Evolutionary conservation across 352 stramenopile species (phyloP).

Genomic region (Plasmopara muralis): DNA sequence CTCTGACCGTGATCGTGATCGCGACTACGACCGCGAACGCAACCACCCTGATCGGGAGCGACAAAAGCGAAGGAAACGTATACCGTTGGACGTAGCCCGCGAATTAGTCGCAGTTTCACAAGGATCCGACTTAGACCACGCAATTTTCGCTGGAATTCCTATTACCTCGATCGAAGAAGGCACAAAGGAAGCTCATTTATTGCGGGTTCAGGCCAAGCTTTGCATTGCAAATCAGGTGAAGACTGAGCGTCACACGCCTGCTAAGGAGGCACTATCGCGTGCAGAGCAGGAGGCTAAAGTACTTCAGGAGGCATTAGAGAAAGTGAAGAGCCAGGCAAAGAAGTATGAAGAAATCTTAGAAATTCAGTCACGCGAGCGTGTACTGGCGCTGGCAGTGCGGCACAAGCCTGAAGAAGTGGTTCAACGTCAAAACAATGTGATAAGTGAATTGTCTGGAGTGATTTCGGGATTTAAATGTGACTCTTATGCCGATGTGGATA

Average conservation of each 20-base stretch:
- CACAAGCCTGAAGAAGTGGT: conserved; percentile 76
- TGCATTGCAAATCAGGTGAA: conserved; percentile 58
- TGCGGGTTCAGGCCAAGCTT: conserved; percentile 77
- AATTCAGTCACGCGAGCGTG: conserved; percentile 55
- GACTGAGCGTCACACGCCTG: conserved; percentile 26
- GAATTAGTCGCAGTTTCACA: conserved; percentile 75
- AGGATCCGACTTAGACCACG: conserved; percentile 54
- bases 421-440: conserved; percentile 74
- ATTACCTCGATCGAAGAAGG: conserved; percentile 73
- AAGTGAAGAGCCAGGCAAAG: conserved; percentile 77
- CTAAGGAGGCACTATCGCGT: conserved; percentile 64
- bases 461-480: conserved; percentile 76
- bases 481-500: conserved; percentile 63
- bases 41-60: conserved; percentile 28
- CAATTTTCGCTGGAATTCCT: conserved; percentile 67
- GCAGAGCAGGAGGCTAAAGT: conserved; percentile 68
- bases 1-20: not conserved
- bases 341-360: conserved; percentile 82
- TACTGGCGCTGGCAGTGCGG: conserved; percentile 59
- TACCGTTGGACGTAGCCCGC: conserved; percentile 70
- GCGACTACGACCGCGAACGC: conserved; percentile 1
- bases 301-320: conserved; percentile 74
- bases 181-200: conserved; percentile 65
- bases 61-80: conserved; percentile 72
- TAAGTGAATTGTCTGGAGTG: conserved; percentile 60